Evolutionary conservation across 345 rosid genomes (phyloP).

Genomic region (Bruguiera parviflora): DNA sequence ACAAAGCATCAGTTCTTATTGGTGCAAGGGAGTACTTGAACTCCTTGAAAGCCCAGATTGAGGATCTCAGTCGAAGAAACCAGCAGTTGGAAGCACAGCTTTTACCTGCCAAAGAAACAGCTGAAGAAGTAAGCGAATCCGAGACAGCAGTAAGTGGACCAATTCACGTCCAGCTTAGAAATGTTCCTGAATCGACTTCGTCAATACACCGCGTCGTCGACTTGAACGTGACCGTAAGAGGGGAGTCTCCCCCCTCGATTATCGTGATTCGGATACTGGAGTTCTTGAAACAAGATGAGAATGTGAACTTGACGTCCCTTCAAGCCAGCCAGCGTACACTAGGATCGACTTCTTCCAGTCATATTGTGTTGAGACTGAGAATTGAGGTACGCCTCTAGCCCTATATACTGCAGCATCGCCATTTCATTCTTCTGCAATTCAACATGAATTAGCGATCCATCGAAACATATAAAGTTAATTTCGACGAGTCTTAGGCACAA

Average conservation of each 20-base stretch:
- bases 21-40: constrained; percentile 52
- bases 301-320: constrained; percentile 50
- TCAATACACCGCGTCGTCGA: constrained; percentile 35
- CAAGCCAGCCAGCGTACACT: constrained; percentile 38
- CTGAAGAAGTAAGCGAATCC: constrained; percentile 14
- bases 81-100: constrained; percentile 44
- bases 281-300: constrained; percentile 49
- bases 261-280: constrained; percentile 53
- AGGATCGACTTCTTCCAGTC: constrained; percentile 28
- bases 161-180: constrained; percentile 32
- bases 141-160: constrained; percentile 15
- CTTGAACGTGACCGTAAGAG: constrained; percentile 47
- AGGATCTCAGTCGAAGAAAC: constrained; percentile 44
- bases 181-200: constrained; percentile 44
- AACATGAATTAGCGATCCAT: too few relatives aligned
- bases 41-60: constrained; percentile 48
- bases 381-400: constrained; percentile 48
- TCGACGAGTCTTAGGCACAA: too few relatives aligned
- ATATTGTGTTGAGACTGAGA: constrained; percentile 41
- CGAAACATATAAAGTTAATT: not conserved
- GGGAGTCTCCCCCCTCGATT: constrained; percentile 31
- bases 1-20: constrained; percentile 64
- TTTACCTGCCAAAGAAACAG: constrained; percentile 15
- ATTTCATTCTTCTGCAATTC: too few relatives aligned
- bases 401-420: too few relatives aligned